Evolutionary conservation across 2,329 filamentous ascomycete genomes (phyloP).

Genomic region (Cercospora nicotianae): DNA sequence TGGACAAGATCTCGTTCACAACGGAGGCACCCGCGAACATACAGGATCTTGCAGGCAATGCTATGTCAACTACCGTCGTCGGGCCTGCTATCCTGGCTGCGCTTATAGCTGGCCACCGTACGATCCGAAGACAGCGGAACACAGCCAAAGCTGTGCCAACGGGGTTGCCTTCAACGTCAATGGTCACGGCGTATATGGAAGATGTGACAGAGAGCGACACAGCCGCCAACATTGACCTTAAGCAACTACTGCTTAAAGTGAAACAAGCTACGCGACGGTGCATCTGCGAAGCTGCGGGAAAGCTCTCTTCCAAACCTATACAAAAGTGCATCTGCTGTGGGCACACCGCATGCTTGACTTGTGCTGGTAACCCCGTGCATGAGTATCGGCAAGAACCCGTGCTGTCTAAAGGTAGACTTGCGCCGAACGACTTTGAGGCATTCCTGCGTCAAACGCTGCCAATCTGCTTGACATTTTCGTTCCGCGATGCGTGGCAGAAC

Average conservation of each 20-base stretch:
- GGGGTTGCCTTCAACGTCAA: background rate
- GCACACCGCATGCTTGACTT: slow-evolving; percentile 57
- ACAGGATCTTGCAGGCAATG: slow-evolving; percentile 73
- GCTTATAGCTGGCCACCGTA: slow-evolving; percentile 49
- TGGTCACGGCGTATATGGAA: background rate
- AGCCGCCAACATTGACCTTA: background rate
- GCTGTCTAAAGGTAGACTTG: slow-evolving; percentile 33
- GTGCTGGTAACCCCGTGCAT: slow-evolving; percentile 57
- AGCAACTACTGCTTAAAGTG: slow-evolving; percentile 11
- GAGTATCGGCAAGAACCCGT: slow-evolving; percentile 37
- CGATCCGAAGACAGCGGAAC: background rate
- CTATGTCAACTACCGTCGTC: slow-evolving; percentile 74
- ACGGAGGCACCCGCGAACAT: slow-evolving; percentile 59
- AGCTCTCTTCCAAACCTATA: slow-evolving; percentile 43
- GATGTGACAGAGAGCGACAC: background rate
- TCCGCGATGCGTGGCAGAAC: background rate
- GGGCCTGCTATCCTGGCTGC: slow-evolving; percentile 62
- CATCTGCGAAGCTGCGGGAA: slow-evolving; percentile 55
- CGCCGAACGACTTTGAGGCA: slow-evolving; percentile 28
- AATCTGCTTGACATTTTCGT: slow-evolving; percentile 21
- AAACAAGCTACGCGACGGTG: slow-evolving; percentile 43
- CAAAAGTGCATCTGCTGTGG: slow-evolving; percentile 53
- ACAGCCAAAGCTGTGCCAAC: background rate
- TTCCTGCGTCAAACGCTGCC: slow-evolving; percentile 27
- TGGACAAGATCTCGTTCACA: slow-evolving; percentile 62